Percentiles rank a stretch among this genome's conserved stretches.
Evolutionary conservation across 2,329 filamentous ascomycete genomes (phyloP).

Genomic region (Pseudocercospora fijiensis): DNA sequence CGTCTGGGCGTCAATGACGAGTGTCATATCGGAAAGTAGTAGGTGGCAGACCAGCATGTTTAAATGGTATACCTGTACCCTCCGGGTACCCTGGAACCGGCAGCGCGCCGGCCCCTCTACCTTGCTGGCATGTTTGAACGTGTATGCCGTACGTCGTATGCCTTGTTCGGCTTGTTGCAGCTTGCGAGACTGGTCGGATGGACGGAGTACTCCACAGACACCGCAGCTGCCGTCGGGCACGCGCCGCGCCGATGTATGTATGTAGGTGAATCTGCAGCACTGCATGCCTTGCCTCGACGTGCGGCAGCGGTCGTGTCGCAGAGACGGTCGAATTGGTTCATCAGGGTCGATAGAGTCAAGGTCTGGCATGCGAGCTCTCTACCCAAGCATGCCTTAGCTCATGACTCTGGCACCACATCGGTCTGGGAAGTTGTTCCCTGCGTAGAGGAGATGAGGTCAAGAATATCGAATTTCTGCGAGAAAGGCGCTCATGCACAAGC

Average conservation of each 20-base stretch:
- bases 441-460: not conserved
- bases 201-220: not conserved
- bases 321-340: not conserved
- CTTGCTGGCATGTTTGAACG: not conserved
- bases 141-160: too few species aligned
- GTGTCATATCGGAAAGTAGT: not conserved
- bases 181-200: not conserved
- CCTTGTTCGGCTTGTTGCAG: not conserved
- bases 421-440: too few species aligned
- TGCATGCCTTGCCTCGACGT: not conserved
- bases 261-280: not conserved
- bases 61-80: not conserved
- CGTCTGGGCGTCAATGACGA: conserved; percentile 1
- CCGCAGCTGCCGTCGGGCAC: not conserved
- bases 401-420: not conserved
- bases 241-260: not conserved
- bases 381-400: not conserved
- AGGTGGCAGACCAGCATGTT: not conserved
- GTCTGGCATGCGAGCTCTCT: not conserved
- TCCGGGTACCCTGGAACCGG: not conserved
- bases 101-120: not conserved
- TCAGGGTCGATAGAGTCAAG: not conserved
- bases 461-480: not conserved
- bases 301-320: not conserved
- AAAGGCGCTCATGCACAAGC: not conserved